Percentiles rank a stretch among this genome's conserved stretches.
Conservation (phyloP, 306 rosid species). For the Ochetophila trinervis region DNA sequence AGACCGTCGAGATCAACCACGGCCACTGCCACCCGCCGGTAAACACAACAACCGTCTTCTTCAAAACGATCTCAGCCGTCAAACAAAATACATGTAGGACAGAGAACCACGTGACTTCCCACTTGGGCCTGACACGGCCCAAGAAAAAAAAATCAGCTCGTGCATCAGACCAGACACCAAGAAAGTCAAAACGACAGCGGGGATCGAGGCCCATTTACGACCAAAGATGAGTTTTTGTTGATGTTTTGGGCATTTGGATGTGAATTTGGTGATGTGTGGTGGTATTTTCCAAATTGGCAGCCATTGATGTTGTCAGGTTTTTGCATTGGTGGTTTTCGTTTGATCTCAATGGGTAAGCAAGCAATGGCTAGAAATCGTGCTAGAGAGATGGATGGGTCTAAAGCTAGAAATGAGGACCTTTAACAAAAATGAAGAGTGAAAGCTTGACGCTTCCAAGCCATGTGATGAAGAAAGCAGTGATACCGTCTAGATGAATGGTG, state of each 20-base stretch:
- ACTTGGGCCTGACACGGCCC: conserved; percentile 42
- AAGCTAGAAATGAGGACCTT: conserved; percentile 24
- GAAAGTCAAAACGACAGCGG: conserved; percentile 39
- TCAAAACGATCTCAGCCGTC: conserved; percentile 42
- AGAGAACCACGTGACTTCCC: conserved; percentile 48
- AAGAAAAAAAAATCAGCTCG: conserved; percentile 46
- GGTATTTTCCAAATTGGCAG: no score
- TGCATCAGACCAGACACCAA: conserved; percentile 55
- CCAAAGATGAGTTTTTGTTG: conserved; percentile 21
- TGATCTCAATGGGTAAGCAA: conserved; percentile 24
- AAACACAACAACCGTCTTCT: conserved; percentile 24
- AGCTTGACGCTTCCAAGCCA: conserved; percentile 31
- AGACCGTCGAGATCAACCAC: conserved; percentile 21
- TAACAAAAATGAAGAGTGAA: conserved; percentile 24
- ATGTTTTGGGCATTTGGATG: conserved; percentile 1
- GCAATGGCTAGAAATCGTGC: conserved; percentile 20
- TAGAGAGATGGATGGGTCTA: conserved; percentile 14
- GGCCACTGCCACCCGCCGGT: conserved; percentile 35
- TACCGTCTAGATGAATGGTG: conserved; percentile 16
- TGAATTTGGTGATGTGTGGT: neutral
- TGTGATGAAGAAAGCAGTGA: conserved; percentile 17
- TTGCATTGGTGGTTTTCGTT: conserved; percentile 1
- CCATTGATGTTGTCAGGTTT: no score
- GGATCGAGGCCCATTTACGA: conserved; percentile 41
- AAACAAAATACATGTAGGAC: conserved; percentile 43